Percentiles rank a stretch among this genome's conserved stretches.
Conservation (phyloP, 2,329 filamentous ascomycete genomes). For the Diaporthe longicolla region DNA sequence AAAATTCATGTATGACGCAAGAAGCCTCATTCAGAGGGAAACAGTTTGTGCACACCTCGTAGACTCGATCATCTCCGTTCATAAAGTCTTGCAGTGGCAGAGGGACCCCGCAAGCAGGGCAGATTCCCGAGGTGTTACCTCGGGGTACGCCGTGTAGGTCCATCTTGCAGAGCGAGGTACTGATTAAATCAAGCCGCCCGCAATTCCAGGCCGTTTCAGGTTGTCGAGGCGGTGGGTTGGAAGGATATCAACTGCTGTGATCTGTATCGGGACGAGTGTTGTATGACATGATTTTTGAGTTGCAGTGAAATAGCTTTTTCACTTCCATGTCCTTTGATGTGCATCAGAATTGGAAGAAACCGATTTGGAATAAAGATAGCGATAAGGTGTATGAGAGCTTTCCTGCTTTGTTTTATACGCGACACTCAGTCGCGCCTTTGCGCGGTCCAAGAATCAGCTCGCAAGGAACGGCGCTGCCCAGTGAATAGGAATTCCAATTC, state of each 20-base stretch:
- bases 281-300: too few species aligned
- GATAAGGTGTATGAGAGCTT: too few species aligned
- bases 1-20: not conserved
- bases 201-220: too few species aligned
- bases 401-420: too few species aligned
- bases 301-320: too few species aligned
- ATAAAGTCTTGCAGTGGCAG: not conserved
- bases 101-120: not conserved
- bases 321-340: too few species aligned
- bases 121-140: not conserved
- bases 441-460: too few species aligned
- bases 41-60: not conserved
- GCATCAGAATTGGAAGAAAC: too few species aligned
- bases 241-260: not conserved
- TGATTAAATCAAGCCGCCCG: not conserved
- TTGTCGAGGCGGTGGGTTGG: not conserved
- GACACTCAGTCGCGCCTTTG: too few species aligned
- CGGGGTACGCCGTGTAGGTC: not conserved
- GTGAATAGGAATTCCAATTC: too few species aligned
- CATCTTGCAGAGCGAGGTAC: not conserved
- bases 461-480: too few species aligned
- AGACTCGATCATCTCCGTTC: not conserved
- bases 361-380: too few species aligned
- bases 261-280: not conserved
- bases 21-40: not conserved